Conservation (phyloP, 768 basidiomycete species). For the Lactarius hatsudake region DNA sequence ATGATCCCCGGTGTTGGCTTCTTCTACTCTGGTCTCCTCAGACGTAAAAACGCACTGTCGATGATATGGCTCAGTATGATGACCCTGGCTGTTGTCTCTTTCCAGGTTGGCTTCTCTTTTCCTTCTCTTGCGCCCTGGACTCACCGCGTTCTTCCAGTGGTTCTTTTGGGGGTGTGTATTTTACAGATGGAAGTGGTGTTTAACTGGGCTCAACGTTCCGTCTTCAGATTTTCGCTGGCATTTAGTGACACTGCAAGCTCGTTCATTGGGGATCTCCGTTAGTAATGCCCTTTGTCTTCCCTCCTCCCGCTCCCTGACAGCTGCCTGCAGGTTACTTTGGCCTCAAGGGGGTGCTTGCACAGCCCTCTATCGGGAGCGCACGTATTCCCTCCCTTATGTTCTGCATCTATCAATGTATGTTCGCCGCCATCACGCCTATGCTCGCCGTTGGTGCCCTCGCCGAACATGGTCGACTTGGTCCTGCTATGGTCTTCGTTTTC, state of each 20-base stretch:
- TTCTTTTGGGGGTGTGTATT: constrained; percentile 81
- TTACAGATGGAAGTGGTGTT: not conserved
- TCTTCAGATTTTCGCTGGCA: constrained; percentile 64
- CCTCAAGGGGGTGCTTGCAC: constrained; percentile 70
- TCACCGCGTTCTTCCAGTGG: constrained; percentile 55
- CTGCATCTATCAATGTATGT: constrained; percentile 87
- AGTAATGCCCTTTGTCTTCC: constrained; percentile 30
- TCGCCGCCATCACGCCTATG: constrained; percentile 87
- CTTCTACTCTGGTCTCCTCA: constrained; percentile 87
- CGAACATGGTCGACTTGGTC: constrained; percentile 83
- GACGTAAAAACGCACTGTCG: constrained; percentile 90
- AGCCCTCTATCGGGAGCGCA: constrained; percentile 69
- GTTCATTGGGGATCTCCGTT: constrained; percentile 87
- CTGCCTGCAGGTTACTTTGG: constrained; percentile 69
- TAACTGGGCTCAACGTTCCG: not conserved
- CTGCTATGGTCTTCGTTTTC: constrained; percentile 87
- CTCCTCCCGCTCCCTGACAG: not conserved
- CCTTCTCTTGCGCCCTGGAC: not conserved
- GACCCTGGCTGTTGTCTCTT: constrained; percentile 73
- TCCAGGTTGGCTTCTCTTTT: constrained; percentile 53
- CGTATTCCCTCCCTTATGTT: constrained; percentile 75
- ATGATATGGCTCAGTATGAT: constrained; percentile 84
- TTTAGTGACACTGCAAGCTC: constrained; percentile 72
- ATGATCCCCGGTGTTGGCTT: constrained; percentile 70
- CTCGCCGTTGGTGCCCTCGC: constrained; percentile 91